Conservation (phyloP, 495 filamentous ascomycete species). For the Penicillium steckii region DNA sequence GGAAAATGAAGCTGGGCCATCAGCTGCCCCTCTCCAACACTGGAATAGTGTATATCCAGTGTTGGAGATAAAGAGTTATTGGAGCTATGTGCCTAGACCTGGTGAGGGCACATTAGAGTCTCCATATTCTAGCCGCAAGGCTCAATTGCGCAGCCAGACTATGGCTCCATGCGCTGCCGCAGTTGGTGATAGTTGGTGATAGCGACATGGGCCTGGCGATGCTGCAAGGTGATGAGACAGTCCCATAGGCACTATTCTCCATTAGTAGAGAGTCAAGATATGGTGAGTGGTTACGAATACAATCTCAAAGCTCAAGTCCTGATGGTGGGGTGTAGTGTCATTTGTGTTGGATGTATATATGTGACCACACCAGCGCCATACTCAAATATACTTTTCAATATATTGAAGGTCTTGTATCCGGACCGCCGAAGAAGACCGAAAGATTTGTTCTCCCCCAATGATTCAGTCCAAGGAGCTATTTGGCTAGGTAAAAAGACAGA, state of each 20-base stretch:
- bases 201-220: conserved; percentile 16
- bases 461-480: background rate
- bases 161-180: conserved; percentile 16
- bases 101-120: background rate
- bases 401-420: background rate
- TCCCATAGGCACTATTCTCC: background rate
- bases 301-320: background rate
- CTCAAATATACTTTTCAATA: background rate
- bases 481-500: background rate
- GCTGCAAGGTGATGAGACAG: conserved; percentile 17
- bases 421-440: background rate
- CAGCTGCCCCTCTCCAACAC: no score
- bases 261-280: background rate
- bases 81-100: background rate
- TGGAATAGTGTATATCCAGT: background rate
- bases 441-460: background rate
- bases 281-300: background rate
- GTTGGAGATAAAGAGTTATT: background rate
- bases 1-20: background rate
- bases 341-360: background rate
- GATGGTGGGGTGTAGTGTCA: background rate
- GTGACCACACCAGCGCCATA: background rate
- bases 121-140: conserved; percentile 5
- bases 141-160: background rate
- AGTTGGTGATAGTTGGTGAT: conserved; percentile 49